Base-by-base conservation (phyloP, 768 basidiomycete species). In the Termitomyces sp. region DNA sequence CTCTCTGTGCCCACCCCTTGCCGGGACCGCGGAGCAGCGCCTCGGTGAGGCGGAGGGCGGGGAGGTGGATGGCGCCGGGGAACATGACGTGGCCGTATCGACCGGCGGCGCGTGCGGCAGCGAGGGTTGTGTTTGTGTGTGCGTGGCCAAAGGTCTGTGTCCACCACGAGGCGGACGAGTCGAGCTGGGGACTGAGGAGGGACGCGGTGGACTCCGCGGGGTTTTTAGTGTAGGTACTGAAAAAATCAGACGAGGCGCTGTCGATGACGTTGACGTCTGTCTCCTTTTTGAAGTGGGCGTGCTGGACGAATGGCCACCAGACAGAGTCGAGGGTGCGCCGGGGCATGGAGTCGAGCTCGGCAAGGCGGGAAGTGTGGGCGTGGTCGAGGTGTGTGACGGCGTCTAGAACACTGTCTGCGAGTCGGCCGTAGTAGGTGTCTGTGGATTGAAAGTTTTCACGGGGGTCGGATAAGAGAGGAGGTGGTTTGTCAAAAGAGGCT, bases 231-330 rank as follows among this genome's bases (percentile, higher is more conserved):
- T 84, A 87, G 47, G 90, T 79, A 61, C 85, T 89, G 74, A 98
- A 97, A 68, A 87, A 87, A 72, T 98, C 96, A 1, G 82, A 83
- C 61, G 82, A 78, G 0, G 95, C 96, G 61, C 92, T 95, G 68
- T 98, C 94, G 63, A 98, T 92, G 57, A 95, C 87, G 47, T 86
- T 92, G 31, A 98, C 87, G 63, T 94, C 87, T 42, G 82, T 69
- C 53, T 86, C 83, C 49, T 76, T 74, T 59, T 83, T 80, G 46
- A 92, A 76, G 18, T 85, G 75, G 0, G 83, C 84, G 61, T 98
- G 96, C 67, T 98, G 96, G 1, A 94, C 92, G 67, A 98, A 98
- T 0, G 96, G 96, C 93, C 94, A 98, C 96, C 96, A 98, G 46
- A 97, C 77, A 2, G 79, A 78, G 53, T 93, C 79, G 44, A 90